These are phyloP conservation scores for Dujonia santamariae DNA, from an alignment of 1,139 yeast genomes.

Conservation along the genomic window DNA sequence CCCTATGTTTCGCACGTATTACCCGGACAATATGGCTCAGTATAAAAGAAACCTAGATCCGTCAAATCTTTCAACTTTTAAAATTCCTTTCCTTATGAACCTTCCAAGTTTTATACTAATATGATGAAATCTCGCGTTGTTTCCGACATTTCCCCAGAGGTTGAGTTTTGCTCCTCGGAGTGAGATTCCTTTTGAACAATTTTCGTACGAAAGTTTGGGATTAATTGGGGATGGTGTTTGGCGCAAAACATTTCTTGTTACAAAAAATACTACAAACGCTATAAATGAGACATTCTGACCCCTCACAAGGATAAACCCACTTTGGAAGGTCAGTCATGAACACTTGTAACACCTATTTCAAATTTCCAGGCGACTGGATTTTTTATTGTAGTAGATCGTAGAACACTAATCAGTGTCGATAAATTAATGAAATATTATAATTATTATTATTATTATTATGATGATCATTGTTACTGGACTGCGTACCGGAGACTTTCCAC, in stretches of 20 bases:
- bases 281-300: constrained; percentile 46
- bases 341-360: not conserved
- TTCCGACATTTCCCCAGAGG: constrained; percentile 48
- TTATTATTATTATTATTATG: not conserved
- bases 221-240: constrained; percentile 57
- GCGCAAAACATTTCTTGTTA: constrained; percentile 62
- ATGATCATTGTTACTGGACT: constrained; percentile 6
- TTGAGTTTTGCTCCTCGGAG: constrained; percentile 37
- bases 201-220: constrained; percentile 44
- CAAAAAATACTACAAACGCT: constrained; percentile 39
- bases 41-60: constrained; percentile 12
- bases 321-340: not conserved
- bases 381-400: too few species aligned
- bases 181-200: constrained; percentile 37
- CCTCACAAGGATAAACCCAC: constrained; percentile 10
- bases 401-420: too few species aligned
- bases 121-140: constrained; percentile 64
- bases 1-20: constrained; percentile 8
- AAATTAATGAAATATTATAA: not conserved
- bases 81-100: constrained; percentile 34
- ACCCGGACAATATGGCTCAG: constrained; percentile 16
- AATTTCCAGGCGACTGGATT: too few species aligned
- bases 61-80: constrained; percentile 6
- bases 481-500: constrained; percentile 6
- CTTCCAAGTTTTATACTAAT: constrained; percentile 55